Conservation (phyloP, 768 basidiomycete genomes). For the Nidularia pulvinata region DNA sequence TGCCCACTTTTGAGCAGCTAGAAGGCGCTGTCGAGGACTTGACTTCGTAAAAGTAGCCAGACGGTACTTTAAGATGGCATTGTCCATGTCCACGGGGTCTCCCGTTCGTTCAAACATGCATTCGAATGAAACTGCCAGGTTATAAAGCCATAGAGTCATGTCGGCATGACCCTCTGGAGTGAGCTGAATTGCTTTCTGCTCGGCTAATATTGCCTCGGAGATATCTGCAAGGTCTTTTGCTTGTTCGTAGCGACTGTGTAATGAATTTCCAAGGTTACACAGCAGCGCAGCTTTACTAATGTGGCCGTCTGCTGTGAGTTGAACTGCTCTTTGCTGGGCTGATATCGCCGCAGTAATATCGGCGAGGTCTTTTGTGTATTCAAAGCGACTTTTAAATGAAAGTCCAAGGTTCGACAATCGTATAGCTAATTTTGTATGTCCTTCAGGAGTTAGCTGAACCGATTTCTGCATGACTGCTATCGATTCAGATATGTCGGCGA, state of each 20-base stretch:
- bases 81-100: no score
- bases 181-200: no score
- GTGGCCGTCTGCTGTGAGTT: conserved; percentile 3
- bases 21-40: not conserved
- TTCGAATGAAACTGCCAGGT: no score
- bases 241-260: conserved; percentile 16
- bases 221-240: no score
- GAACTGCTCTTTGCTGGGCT: conserved; percentile 2
- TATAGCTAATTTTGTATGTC: conserved; percentile 6
- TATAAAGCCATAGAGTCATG: no score
- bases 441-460: conserved; percentile 6
- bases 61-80: no score
- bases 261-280: conserved; percentile 15
- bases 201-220: no score
- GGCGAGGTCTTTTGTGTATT: not conserved
- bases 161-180: no score
- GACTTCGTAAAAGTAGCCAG: no score
- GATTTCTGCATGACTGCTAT: conserved; percentile 2
- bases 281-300: not conserved
- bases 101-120: no score
- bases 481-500: conserved; percentile 1
- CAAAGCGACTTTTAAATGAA: conserved; percentile 5
- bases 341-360: conserved; percentile 8
- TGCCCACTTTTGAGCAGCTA: conserved; percentile 4
- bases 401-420: conserved; percentile 10